Percentiles rank a stretch among this genome's conserved stretches.
Conservation (phyloP, 139 green algal genomes). For the Asterochloris erici region DNA sequence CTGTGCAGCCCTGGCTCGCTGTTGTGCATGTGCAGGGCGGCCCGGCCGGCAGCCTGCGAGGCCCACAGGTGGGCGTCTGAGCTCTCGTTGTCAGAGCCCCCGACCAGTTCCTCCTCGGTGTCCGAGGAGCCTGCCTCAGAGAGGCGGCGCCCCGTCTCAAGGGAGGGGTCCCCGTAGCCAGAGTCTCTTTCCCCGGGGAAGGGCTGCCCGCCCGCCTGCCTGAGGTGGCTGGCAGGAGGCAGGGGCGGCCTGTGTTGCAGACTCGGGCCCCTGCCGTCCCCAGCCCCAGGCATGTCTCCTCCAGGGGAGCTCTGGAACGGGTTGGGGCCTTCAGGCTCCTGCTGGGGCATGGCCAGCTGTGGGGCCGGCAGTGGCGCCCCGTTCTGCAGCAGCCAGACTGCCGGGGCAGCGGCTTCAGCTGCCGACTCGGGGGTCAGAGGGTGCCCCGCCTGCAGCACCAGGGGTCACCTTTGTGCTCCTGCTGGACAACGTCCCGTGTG, state of each 20-base stretch:
- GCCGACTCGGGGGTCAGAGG: slow-evolving; percentile 12
- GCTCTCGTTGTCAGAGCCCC: no score
- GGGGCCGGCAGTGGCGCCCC: slow-evolving; percentile 9
- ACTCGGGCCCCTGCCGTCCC: background rate
- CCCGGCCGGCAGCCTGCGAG: no score
- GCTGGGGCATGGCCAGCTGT: background rate
- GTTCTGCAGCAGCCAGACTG: background rate
- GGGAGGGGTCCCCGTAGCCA: background rate
- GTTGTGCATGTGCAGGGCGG: no score
- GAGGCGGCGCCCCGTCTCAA: no score
- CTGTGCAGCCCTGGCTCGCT: no score
- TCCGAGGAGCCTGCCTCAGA: no score
- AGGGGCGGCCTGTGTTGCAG: background rate
- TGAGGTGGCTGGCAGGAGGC: background rate
- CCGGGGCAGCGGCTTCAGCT: background rate
- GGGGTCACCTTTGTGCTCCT: background rate
- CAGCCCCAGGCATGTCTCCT: background rate
- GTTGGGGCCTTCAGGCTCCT: background rate
- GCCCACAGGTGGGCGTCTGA: no score
- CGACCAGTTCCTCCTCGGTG: no score
- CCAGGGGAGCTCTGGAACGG: background rate
- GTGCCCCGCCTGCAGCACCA: background rate
- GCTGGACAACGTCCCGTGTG: background rate
- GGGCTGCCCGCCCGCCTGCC: background rate
- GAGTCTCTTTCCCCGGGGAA: background rate